Percentiles rank a stretch among this genome's conserved stretches.
These are phyloP conservation scores for Arthroderma sp. DNA, from an alignment of 2,329 filamentous ascomycete genomes.

Conservation along the genomic window DNA sequence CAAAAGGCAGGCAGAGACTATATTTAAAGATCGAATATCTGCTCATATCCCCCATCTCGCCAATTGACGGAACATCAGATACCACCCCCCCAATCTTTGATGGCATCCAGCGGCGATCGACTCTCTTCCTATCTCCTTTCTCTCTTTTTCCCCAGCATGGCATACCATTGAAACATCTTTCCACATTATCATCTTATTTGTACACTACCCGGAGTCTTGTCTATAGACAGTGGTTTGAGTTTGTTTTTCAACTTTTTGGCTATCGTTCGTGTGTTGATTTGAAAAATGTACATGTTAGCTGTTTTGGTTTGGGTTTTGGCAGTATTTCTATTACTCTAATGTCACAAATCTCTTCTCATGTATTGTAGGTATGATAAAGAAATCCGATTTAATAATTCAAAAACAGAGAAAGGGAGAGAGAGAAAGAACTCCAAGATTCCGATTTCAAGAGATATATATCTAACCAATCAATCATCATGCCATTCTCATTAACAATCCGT, in stretches of 20 bases:
- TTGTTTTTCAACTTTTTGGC: not conserved
- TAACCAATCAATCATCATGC: too few relatives aligned
- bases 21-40: constrained; percentile 36
- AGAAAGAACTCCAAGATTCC: too few relatives aligned
- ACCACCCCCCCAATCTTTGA: not conserved
- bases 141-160: constrained; percentile 4
- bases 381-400: too few relatives aligned
- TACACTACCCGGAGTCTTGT: constrained; percentile 10
- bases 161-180: not conserved
- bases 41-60: not conserved
- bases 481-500: too few relatives aligned
- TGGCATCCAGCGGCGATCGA: not conserved
- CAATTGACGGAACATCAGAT: not conserved
- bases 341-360: constrained; percentile 6
- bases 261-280: too few relatives aligned
- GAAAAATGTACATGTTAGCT: not conserved
- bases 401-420: too few relatives aligned
- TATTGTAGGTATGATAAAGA: constrained; percentile 6
- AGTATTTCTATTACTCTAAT: not conserved
- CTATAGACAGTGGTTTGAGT: not conserved
- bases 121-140: not conserved
- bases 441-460: too few relatives aligned
- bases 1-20: constrained; percentile 96
- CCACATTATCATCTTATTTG: constrained; percentile 5
- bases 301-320: not conserved